Conservation (phyloP, 2,329 filamentous ascomycete genomes). For the Colletotrichum musicola region DNA sequence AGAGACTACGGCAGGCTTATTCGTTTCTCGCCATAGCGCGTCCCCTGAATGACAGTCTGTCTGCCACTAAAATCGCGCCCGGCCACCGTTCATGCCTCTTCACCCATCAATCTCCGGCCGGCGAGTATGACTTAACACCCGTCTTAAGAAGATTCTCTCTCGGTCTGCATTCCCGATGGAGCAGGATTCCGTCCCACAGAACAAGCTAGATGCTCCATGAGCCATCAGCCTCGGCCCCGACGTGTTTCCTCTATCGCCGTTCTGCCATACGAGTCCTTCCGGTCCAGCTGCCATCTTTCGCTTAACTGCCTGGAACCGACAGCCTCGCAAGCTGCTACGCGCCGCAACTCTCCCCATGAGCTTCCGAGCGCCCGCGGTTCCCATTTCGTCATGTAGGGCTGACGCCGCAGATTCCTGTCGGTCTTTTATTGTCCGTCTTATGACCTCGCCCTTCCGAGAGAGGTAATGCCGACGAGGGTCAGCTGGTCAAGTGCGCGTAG, state of each 20-base stretch:
- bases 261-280: conserved; percentile 2
- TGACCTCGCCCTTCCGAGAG: neutral
- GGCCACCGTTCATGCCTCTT: conserved; percentile 14
- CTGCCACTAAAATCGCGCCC: conserved; percentile 14
- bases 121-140: conserved; percentile 5
- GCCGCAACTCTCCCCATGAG: neutral
- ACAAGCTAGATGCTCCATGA: conserved; percentile 5
- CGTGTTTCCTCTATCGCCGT: neutral
- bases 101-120: conserved; percentile 26
- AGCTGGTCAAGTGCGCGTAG: neutral
- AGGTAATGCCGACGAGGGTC: neutral
- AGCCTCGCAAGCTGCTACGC: neutral
- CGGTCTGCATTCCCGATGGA: conserved; percentile 19
- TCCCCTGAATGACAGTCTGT: neutral
- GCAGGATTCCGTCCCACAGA: conserved; percentile 12
- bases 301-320: neutral
- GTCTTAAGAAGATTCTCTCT: neutral
- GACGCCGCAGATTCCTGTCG: neutral
- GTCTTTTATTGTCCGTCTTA: neutral
- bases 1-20: neutral
- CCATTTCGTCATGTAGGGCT: conserved; percentile 11
- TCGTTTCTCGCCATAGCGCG: neutral
- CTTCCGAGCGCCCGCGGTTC: neutral
- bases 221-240: conserved; percentile 1
- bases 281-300: conserved; percentile 6